A percentile compares a stretch with the other conserved stretches of the same genome.
phyloP scores from a whole-genome alignment of 1,284 basidiomycete species.

The Ganoderma resinaceum region DNA sequence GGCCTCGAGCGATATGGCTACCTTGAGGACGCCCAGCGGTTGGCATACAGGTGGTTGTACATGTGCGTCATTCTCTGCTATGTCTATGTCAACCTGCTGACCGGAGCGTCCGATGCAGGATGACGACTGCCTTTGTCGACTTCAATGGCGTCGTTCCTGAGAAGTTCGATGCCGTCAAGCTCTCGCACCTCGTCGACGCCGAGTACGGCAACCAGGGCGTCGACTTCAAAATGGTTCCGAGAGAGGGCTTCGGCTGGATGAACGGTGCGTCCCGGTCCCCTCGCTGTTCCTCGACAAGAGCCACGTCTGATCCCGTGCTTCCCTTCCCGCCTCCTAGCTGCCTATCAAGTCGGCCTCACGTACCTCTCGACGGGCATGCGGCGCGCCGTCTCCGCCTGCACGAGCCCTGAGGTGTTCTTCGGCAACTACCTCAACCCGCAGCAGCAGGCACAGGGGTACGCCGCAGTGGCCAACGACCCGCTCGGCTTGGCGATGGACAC shows the following conservation, averaged over 20 bases:
- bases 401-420: slow-evolving; percentile 92
- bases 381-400: slow-evolving; percentile 92
- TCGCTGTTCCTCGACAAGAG: slow-evolving; percentile 6
- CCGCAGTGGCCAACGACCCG: slow-evolving; percentile 59
- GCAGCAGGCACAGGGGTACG: slow-evolving; percentile 41
- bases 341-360: slow-evolving; percentile 94
- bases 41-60: slow-evolving; percentile 97
- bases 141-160: slow-evolving; percentile 98
- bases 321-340: slow-evolving; percentile 57
- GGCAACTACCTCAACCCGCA: slow-evolving; percentile 52
- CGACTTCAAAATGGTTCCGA: slow-evolving; percentile 95
- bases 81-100: background rate
- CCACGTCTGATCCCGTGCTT: slow-evolving; percentile 7
- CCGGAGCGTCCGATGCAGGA: slow-evolving; percentile 53
- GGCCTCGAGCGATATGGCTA: slow-evolving; percentile 97
- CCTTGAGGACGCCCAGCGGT: slow-evolving; percentile 89
- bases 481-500: slow-evolving; percentile 77
- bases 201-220: slow-evolving; percentile 99
- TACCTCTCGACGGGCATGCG: slow-evolving; percentile 95
- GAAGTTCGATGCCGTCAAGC: slow-evolving; percentile 97
- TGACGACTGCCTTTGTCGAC: slow-evolving; percentile 92
- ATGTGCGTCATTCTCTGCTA: slow-evolving; percentile 65
- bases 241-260: slow-evolving; percentile 99
- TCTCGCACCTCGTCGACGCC: slow-evolving; percentile 95
- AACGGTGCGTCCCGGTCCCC: slow-evolving; percentile 63